phyloP scores from a whole-genome alignment of 177 flowering plant species.

The Vitis hybrid region DNA sequence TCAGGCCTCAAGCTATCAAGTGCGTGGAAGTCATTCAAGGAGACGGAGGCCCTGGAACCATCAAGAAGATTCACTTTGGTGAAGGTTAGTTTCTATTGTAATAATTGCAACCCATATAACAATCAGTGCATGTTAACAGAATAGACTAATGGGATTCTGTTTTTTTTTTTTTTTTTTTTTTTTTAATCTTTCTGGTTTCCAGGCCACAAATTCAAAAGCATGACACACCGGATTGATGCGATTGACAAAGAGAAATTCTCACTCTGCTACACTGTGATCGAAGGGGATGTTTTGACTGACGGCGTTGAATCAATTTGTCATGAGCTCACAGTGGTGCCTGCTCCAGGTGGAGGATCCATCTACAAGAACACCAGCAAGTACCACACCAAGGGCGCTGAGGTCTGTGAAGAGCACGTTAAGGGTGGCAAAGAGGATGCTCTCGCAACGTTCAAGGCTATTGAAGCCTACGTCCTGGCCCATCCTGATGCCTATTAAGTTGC shows the following conservation, averaged over 20 bases:
- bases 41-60: slow-evolving; percentile 39
- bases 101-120: no score
- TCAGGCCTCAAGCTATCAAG: slow-evolving; percentile 32
- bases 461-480: slow-evolving; percentile 22
- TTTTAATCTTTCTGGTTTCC: background rate
- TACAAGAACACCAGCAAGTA: slow-evolving; percentile 10
- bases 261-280: slow-evolving; percentile 21
- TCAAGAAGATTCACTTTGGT: slow-evolving; percentile 23
- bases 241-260: slow-evolving; percentile 17
- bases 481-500: slow-evolving; percentile 9
- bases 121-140: no score
- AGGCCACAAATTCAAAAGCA: slow-evolving; percentile 14
- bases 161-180: no score
- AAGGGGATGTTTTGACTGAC: slow-evolving; percentile 17
- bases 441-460: slow-evolving; percentile 21
- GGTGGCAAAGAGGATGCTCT: slow-evolving; percentile 14
- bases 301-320: slow-evolving; percentile 16
- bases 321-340: slow-evolving; percentile 18
- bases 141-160: no score
- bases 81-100: slow-evolving; percentile 13
- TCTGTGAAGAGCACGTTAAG: slow-evolving; percentile 17
- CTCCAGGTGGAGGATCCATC: slow-evolving; percentile 19
- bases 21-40: slow-evolving; percentile 29
- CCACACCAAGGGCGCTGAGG: slow-evolving; percentile 15
- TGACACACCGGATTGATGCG: slow-evolving; percentile 29